Evolutionary conservation across 306 rosid genomes (phyloP), one percentile per base, ranked within the genome.

Genomic region (Fagus sylvatica): DNA sequence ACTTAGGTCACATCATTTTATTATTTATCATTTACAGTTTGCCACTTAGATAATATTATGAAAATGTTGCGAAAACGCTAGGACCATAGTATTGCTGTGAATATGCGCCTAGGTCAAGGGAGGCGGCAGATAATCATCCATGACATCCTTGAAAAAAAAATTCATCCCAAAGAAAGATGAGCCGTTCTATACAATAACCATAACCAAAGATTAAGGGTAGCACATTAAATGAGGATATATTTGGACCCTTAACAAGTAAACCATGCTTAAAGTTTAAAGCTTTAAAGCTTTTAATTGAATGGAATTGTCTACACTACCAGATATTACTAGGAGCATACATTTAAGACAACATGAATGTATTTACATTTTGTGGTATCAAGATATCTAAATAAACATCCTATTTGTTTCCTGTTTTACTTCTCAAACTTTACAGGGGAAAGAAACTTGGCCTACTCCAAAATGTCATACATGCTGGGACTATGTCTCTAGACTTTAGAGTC

Each of bases 311-410:
- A 64, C 69, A 57, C 74, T 56, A 4, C 37, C 61, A 76, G 51
- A 72, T 49, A 64, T 28, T 37, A 49, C 53, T 68, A 9, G 81
- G 56, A 71, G 72, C 69, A 72, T 69, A 75, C 75, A 79, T 85
- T 77, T 77, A 77, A 75, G 73, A 68, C 76, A 73, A 74, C 76
- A 83, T 61, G 82, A 85, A 82, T 76, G 84, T 80, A 85, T 87
- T 73, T 90, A 90, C 89, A 87, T 12, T 76, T 87, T 69, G 74
- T 51, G 82, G 68, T 53, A 42, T 76, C 56, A 4, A 74, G 73
- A 84, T 64, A 76, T 48, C 87, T 73, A 53, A 70, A 73, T 75
- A 59, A 83, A 73, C 40, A 74, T 69, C 72, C 48, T 10, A 60
- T 78, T 81, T 76, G 48, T 79, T 74, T 68, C 73, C 81, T 75